Evolutionary conservation across 148 eudicot species (phyloP).

Genomic region (Dysphania ambrosioides): DNA sequence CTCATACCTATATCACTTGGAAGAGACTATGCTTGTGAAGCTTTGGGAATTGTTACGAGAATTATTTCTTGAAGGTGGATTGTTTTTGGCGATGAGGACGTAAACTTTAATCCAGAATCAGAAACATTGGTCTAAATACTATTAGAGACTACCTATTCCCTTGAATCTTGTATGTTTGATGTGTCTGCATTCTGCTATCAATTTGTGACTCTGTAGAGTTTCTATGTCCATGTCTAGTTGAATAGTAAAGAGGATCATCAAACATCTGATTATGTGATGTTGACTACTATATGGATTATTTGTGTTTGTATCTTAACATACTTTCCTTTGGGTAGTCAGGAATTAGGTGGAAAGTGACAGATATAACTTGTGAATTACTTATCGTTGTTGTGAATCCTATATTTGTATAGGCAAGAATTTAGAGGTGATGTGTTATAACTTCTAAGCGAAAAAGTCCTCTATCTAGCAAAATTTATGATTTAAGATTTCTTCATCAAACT

Average conservation of each 20-base stretch:
- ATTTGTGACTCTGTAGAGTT: background rate
- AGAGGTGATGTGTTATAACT: background rate
- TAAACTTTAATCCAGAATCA: background rate
- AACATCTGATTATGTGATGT: background rate
- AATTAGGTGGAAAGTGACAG: background rate
- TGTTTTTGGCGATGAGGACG: background rate
- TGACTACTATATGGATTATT: background rate
- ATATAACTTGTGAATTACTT: background rate
- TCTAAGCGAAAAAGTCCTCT: background rate
- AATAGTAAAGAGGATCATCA: background rate
- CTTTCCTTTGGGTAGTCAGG: background rate
- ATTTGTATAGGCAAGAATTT: background rate
- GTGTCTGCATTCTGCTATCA: background rate
- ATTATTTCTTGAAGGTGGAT: background rate
- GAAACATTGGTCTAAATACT: background rate
- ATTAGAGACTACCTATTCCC: background rate
- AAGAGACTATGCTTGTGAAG: background rate
- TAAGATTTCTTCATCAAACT: background rate
- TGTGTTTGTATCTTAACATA: background rate
- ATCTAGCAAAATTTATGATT: background rate
- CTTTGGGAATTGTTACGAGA: background rate
- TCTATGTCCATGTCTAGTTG: background rate
- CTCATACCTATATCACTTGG: background rate
- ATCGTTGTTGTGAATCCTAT: background rate
- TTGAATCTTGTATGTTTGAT: background rate